These are phyloP conservation scores for Suhomyces guaymorum DNA, from an alignment of 1,139 yeast genomes.

Conservation along the genomic window DNA sequence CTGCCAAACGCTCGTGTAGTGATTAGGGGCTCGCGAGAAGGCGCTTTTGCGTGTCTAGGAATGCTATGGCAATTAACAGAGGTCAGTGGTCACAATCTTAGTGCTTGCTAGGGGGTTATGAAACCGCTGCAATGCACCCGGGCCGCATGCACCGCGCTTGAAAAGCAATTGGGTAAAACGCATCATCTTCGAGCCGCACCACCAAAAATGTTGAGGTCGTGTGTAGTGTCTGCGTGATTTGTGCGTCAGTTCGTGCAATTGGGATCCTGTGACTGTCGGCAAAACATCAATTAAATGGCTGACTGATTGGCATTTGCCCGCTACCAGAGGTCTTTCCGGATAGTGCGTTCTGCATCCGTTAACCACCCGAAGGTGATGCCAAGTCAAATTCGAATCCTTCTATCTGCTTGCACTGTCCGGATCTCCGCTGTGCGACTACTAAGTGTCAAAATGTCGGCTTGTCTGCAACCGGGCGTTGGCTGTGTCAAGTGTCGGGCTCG, in stretches of 20 bases:
- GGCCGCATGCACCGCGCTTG: conserved; percentile 1
- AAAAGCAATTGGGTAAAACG: conserved; percentile 7
- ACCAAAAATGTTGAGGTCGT: conserved; percentile 5
- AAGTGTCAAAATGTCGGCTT: no score
- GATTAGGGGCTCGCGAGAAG: not conserved
- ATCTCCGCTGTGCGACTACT: no score
- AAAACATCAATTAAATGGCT: not conserved
- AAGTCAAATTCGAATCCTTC: no score
- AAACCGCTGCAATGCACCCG: conserved; percentile 3
- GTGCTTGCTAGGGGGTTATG: conserved; percentile 6
- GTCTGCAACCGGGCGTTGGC: not conserved
- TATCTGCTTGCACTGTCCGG: no score
- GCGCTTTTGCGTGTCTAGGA: conserved; percentile 3
- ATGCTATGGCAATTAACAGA: conserved; percentile 1
- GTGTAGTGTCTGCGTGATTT: not conserved
- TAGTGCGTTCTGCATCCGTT: no score
- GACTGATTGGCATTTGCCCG: no score
- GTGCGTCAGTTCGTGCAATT: no score
- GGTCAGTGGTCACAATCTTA: conserved; percentile 7
- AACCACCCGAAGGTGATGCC: no score
- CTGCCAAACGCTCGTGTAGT: not conserved
- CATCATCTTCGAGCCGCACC: conserved; percentile 4
- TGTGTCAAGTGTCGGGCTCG: conserved; percentile 4
- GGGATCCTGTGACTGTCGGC: no score
- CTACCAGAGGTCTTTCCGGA: no score